Percentiles rank a stretch among this genome's conserved stretches.
phyloP scores from a whole-genome alignment of 2,329 filamentous ascomycete genomes.

The Endocalyx cinctus region DNA sequence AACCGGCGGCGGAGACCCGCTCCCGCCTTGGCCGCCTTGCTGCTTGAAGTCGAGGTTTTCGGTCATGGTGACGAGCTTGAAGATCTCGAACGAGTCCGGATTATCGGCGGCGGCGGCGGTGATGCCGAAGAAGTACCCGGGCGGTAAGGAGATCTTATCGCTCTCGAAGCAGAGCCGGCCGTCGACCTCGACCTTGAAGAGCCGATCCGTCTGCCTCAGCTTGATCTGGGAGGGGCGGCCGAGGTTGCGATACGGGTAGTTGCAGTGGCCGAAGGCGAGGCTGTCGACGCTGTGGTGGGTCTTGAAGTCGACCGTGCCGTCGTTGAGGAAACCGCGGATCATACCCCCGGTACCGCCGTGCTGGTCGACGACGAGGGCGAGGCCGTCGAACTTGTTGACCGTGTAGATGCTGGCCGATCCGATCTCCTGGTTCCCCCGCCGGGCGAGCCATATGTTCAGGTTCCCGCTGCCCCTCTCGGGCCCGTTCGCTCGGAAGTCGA shows the following conservation, averaged over 20 bases:
- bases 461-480: conserved; percentile 83
- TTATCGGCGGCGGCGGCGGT: conserved; percentile 85
- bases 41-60: conserved; percentile 35
- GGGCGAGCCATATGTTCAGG: conserved; percentile 87
- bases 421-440: conserved; percentile 60
- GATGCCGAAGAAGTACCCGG: conserved; percentile 80
- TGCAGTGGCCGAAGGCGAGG: conserved; percentile 89
- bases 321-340: conserved; percentile 89
- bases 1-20: conserved; percentile 24
- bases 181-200: conserved; percentile 77
- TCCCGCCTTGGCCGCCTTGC: too few relatives aligned
- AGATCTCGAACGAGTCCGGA: conserved; percentile 91
- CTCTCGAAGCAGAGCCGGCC: conserved; percentile 78
- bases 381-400: conserved; percentile 79
- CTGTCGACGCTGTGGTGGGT: conserved; percentile 72
- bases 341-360: conserved; percentile 74
- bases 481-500: conserved; percentile 84
- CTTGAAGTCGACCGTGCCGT: conserved; percentile 76
- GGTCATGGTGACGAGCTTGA: conserved; percentile 74
- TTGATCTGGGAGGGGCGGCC: conserved; percentile 78
- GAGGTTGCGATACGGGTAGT: conserved; percentile 85
- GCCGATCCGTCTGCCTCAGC: conserved; percentile 58
- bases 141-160: conserved; percentile 70
- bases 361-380: conserved; percentile 80
- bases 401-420: conserved; percentile 79